A percentile compares a stretch with the other conserved stretches of the same genome.
Evolutionary conservation across 257 asterid species (phyloP).

Genomic region (Ilex asprella): DNA sequence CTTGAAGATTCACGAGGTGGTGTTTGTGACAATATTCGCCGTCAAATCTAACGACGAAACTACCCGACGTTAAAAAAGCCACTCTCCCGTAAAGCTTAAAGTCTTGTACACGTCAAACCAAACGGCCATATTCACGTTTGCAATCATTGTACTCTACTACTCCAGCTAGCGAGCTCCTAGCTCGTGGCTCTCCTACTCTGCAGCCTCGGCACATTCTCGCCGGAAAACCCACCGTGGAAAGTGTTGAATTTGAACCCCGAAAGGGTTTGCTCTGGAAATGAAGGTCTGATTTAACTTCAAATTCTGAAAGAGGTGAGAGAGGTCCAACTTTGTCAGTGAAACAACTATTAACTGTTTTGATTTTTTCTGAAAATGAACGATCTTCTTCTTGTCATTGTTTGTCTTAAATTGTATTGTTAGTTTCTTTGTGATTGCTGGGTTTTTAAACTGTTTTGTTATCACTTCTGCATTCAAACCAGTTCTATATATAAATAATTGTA

Average conservation of each 20-base stretch:
- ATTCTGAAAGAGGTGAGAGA: too few relatives aligned
- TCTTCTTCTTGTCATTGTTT: too few relatives aligned
- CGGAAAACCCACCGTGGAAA: conserved; percentile 34
- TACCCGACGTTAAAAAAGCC: conserved; percentile 8
- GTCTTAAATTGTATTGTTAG: too few relatives aligned
- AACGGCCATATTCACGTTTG: conserved; percentile 28
- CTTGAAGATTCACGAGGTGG: too few relatives aligned
- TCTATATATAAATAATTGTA: too few relatives aligned
- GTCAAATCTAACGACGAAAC: conserved; percentile 35
- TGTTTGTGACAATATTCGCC: conserved; percentile 27
- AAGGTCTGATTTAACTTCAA: conserved; percentile 1
- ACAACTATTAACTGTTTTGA: too few relatives aligned
- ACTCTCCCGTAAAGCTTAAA: not conserved
- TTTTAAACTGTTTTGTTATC: too few relatives aligned
- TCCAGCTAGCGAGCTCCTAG: not conserved
- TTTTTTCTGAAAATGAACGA: too few relatives aligned
- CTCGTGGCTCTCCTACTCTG: not conserved
- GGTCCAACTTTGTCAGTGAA: too few relatives aligned
- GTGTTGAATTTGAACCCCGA: not conserved
- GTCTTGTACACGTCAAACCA: conserved; percentile 20
- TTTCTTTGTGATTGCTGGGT: too few relatives aligned
- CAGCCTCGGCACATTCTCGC: conserved; percentile 15
- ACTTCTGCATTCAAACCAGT: too few relatives aligned
- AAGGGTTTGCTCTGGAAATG: conserved; percentile 3
- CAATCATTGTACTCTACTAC: conserved; percentile 37